Percentiles rank a stretch among this genome's conserved stretches.
Conservation (phyloP, 768 basidiomycete genomes). For the Calocera viscosa region DNA sequence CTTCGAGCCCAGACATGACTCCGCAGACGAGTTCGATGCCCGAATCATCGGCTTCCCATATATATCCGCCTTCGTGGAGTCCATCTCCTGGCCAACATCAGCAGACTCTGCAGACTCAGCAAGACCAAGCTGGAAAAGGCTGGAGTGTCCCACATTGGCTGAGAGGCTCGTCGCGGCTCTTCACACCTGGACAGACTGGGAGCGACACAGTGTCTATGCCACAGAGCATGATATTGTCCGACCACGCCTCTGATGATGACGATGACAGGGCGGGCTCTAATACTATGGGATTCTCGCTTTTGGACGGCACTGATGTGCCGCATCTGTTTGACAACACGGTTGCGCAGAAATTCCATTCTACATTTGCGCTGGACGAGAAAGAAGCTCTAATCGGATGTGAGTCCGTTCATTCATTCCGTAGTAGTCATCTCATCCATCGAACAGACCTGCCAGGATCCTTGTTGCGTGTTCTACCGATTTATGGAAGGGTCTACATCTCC, state of each 20-base stretch:
- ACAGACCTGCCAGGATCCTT: slow-evolving; percentile 85
- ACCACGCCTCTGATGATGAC: not conserved
- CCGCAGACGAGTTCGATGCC: not conserved
- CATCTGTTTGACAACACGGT: slow-evolving; percentile 44
- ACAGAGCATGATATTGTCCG: not conserved
- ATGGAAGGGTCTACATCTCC: slow-evolving; percentile 82
- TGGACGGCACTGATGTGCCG: slow-evolving; percentile 47
- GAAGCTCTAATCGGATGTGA: slow-evolving; percentile 78
- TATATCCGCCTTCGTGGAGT: slow-evolving; percentile 1
- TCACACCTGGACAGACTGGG: slow-evolving; percentile 8
- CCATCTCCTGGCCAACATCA: not conserved
- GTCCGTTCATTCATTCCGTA: slow-evolving; percentile 27
- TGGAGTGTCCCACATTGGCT: slow-evolving; percentile 2
- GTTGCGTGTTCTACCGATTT: slow-evolving; percentile 78
- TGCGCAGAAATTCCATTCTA: slow-evolving; percentile 59
- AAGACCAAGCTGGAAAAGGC: not conserved
- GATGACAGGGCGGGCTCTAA: slow-evolving; percentile 24
- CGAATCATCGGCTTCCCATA: not conserved
- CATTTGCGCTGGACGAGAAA: slow-evolving; percentile 81
- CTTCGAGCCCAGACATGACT: not conserved
- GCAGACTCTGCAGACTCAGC: not conserved
- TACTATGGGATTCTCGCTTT: slow-evolving; percentile 62
- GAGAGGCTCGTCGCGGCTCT: slow-evolving; percentile 9
- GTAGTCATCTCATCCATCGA: not conserved
- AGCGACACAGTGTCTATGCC: not conserved